Evolutionary conservation across 2,329 filamentous ascomycete genomes (phyloP).

Genomic region (Laburnicola sp.): DNA sequence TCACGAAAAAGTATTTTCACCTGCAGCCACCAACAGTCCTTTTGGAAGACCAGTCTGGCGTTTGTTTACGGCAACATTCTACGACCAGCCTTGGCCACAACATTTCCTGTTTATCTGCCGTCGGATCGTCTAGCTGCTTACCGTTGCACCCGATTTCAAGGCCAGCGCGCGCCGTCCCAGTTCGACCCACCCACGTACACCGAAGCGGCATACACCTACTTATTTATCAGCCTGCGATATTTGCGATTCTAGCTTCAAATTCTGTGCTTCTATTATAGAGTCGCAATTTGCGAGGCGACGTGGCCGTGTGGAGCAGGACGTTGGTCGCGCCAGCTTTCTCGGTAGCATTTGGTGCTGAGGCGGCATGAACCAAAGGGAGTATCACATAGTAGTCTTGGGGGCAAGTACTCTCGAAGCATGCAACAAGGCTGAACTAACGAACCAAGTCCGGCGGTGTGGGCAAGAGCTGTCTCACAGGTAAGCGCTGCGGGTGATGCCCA

Average conservation of each 20-base stretch:
- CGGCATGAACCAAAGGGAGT: conserved; percentile 47
- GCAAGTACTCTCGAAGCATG: conserved; percentile 33
- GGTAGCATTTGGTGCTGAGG: not conserved
- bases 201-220: no score
- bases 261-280: no score
- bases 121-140: conserved; percentile 17
- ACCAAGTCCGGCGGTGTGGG: conserved; percentile 73
- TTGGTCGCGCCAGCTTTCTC: conserved; percentile 18
- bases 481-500: conserved; percentile 25
- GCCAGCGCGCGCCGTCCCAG: conserved; percentile 16
- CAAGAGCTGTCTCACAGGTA: conserved; percentile 90
- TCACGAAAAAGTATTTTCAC: conserved; percentile 13
- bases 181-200: conserved; percentile 28
- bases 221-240: no score
- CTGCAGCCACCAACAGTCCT: conserved; percentile 28
- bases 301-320: no score
- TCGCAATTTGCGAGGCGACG: no score
- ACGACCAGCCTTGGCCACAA: conserved; percentile 20
- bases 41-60: conserved; percentile 23
- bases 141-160: conserved; percentile 16
- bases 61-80: conserved; percentile 17
- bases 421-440: conserved; percentile 28
- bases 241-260: no score
- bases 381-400: conserved; percentile 50
- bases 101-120: conserved; percentile 26